Conservation (phyloP, 2,329 filamentous ascomycete species). For the Aureobasidium leucospermi region DNA sequence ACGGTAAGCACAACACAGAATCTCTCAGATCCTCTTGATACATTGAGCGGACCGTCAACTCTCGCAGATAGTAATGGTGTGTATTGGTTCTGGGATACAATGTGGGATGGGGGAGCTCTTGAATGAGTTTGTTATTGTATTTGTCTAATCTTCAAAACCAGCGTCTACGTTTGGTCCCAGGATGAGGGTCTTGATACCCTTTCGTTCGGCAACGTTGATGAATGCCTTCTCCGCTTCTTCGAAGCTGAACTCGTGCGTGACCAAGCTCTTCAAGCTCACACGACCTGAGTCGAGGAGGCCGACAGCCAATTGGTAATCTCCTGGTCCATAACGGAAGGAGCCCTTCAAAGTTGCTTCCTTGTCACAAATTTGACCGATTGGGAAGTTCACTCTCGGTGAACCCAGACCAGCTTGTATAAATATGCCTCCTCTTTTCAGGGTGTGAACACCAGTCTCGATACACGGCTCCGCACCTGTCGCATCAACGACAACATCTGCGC, state of each 20-base stretch:
- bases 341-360: slow-evolving; percentile 43
- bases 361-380: slow-evolving; percentile 44
- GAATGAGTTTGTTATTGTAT: too few species aligned
- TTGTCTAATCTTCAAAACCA: too few species aligned
- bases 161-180: slow-evolving; percentile 23
- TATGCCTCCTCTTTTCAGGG: slow-evolving; percentile 40
- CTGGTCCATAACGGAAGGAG: slow-evolving; percentile 45
- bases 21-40: background rate
- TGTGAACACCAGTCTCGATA: slow-evolving; percentile 42
- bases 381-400: slow-evolving; percentile 42
- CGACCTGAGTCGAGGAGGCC: slow-evolving; percentile 45
- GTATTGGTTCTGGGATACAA: background rate
- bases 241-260: slow-evolving; percentile 37
- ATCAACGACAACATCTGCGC: slow-evolving; percentile 45
- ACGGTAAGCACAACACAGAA: background rate
- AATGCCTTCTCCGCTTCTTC: slow-evolving; percentile 44
- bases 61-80: background rate
- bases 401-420: slow-evolving; percentile 49
- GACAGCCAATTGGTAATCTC: slow-evolving; percentile 44
- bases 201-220: background rate
- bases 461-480: slow-evolving; percentile 42
- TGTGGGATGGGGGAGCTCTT: background rate
- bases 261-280: slow-evolving; percentile 32
- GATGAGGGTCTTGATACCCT: too few species aligned
- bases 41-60: background rate